Percentiles rank a stretch among this genome's conserved stretches.
Conservation (phyloP, 257 asterid genomes). For the Datura wrightii region DNA sequence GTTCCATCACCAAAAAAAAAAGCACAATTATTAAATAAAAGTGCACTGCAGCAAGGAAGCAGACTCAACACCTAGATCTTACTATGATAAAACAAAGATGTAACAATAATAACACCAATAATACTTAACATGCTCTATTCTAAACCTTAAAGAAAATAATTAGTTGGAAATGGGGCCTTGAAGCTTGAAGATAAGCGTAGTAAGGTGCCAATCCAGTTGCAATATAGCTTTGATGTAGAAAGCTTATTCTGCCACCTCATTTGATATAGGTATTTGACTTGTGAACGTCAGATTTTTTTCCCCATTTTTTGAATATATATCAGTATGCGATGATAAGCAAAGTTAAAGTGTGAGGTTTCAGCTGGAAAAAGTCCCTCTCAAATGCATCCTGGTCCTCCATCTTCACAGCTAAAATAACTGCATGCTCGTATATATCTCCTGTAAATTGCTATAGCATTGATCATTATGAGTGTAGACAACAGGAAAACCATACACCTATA, state of each 20-base stretch:
- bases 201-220: background rate
- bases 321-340: background rate
- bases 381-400: slow-evolving; percentile 86
- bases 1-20: slow-evolving; percentile 45
- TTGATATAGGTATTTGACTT: background rate
- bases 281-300: background rate
- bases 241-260: background rate
- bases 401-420: slow-evolving; percentile 77
- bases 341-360: slow-evolving; percentile 59
- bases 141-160: background rate
- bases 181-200: background rate
- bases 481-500: background rate
- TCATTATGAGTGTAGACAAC: background rate
- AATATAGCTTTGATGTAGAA: background rate
- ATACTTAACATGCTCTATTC: slow-evolving; percentile 4
- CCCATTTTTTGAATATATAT: background rate
- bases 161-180: background rate
- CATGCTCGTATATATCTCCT: slow-evolving; percentile 90
- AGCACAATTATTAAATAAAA: background rate
- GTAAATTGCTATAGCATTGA: slow-evolving; percentile 3
- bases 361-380: slow-evolving; percentile 89
- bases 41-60: background rate
- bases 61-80: background rate
- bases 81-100: background rate
- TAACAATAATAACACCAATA: background rate